These are phyloP conservation scores for Rhododendron kiyosumense DNA, from an alignment of 148 eudicot species.

Conservation along the genomic window DNA sequence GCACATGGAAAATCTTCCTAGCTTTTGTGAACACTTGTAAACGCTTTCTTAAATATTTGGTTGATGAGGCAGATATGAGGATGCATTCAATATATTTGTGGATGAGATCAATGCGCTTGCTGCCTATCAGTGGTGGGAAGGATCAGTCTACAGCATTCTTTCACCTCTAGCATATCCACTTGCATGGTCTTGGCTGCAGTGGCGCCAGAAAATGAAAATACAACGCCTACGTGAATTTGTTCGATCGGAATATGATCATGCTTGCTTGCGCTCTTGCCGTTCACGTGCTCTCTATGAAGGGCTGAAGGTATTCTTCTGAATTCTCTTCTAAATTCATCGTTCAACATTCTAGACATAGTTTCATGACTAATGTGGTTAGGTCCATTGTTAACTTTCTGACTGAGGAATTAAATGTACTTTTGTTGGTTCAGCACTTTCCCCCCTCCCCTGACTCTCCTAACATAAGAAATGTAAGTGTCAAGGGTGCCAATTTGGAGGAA, in stretches of 20 bases:
- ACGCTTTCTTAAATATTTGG: neutral
- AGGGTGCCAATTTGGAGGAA: neutral
- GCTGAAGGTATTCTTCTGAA: constrained; percentile 57
- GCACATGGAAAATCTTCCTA: neutral
- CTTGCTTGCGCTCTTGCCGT: constrained; percentile 97
- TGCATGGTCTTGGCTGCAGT: constrained; percentile 98
- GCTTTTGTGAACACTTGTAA: neutral
- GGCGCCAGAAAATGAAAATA: constrained; percentile 78
- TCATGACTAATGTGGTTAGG: neutral
- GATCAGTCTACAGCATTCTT: constrained; percentile 74
- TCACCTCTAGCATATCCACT: constrained; percentile 75
- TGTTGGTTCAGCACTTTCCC: neutral
- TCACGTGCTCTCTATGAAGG: constrained; percentile 99
- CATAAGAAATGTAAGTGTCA: neutral
- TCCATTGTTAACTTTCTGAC: neutral
- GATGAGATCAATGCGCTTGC: constrained; percentile 88
- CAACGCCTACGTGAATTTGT: constrained; percentile 89
- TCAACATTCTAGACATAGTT: neutral
- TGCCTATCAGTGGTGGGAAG: constrained; percentile 99
- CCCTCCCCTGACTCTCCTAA: neutral
- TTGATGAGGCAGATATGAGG: constrained; percentile 62
- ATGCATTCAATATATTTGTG: constrained; percentile 89
- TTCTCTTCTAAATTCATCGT: neutral
- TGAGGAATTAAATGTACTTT: neutral
- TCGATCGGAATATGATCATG: constrained; percentile 99